phyloP scores from a whole-genome alignment of 306 rosid species.

The Vigna unguiculata region DNA sequence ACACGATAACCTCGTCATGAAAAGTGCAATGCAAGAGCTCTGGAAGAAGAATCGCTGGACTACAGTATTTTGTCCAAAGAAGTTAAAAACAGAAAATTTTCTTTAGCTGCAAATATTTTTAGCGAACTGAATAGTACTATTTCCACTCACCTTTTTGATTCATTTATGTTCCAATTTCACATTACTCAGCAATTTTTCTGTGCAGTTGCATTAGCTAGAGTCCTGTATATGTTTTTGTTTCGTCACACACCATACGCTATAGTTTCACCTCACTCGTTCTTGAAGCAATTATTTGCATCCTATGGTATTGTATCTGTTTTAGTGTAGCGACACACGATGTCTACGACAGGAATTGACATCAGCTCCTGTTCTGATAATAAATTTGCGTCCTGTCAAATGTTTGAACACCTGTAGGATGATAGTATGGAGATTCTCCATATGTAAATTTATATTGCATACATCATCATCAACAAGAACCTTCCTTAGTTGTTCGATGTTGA shows the following conservation, averaged over 20 bases:
- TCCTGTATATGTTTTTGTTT: slow-evolving; percentile 17
- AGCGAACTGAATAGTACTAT: slow-evolving; percentile 4
- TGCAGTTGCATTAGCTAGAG: slow-evolving; percentile 3
- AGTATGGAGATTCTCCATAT: background rate
- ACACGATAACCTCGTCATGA: background rate
- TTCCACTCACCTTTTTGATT: slow-evolving; percentile 16
- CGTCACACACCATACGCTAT: background rate
- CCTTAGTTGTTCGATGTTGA: background rate
- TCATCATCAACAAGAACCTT: slow-evolving; percentile 19
- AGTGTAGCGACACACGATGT: slow-evolving; percentile 4
- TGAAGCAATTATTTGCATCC: slow-evolving; percentile 26
- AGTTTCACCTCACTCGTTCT: background rate
- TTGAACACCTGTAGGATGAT: background rate
- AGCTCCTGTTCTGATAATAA: background rate
- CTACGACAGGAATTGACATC: slow-evolving; percentile 11
- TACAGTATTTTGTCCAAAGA: slow-evolving; percentile 34
- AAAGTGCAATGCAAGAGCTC: background rate
- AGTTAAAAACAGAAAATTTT: background rate
- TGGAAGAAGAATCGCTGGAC: slow-evolving; percentile 32
- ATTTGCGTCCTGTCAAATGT: slow-evolving; percentile 35
- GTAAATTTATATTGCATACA: background rate
- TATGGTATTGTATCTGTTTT: slow-evolving; percentile 27
- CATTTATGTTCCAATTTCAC: background rate
- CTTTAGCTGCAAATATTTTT: slow-evolving; percentile 20
- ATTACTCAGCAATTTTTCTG: slow-evolving; percentile 3